Percentiles rank a stretch among this genome's conserved stretches.
phyloP scores from a whole-genome alignment of 75 land plant species.

The Pinus albicaulis region DNA sequence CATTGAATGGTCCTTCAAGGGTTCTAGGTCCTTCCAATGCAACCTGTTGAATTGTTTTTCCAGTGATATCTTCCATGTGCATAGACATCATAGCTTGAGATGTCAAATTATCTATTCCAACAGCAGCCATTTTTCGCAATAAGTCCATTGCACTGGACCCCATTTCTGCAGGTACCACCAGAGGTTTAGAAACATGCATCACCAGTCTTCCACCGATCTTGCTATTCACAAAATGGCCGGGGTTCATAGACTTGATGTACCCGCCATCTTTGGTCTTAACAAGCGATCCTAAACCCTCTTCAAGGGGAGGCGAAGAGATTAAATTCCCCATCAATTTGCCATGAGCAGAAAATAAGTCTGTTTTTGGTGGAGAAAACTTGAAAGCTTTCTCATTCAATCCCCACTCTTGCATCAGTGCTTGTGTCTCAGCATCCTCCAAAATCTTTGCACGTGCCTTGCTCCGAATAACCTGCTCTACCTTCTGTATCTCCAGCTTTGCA shows the following conservation, averaged over 20 bases:
- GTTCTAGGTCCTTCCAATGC: conserved; percentile 13
- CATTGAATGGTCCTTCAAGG: background rate
- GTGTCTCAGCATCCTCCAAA: conserved; percentile 33
- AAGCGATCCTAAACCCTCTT: conserved; percentile 11
- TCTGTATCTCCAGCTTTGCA: conserved; percentile 9
- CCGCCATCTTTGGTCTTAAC: conserved; percentile 27
- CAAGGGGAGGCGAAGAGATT: conserved; percentile 23
- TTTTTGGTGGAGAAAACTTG: conserved; percentile 3
- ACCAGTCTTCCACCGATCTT: conserved; percentile 21
- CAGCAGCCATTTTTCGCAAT: conserved; percentile 24
- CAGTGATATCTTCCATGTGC: conserved; percentile 28
- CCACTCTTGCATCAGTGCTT: conserved; percentile 30
- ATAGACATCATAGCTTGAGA: conserved; percentile 28
- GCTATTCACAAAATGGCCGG: conserved; percentile 15
- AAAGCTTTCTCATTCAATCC: conserved; percentile 21
- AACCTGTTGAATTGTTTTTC: conserved; percentile 19
- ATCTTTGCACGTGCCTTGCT: conserved; percentile 33
- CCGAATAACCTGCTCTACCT: conserved; percentile 8
- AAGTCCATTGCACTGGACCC: conserved; percentile 27
- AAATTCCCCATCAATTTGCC: conserved; percentile 52
- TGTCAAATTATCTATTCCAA: conserved; percentile 21
- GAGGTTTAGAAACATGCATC: conserved; percentile 32
- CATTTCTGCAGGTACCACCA: conserved; percentile 27
- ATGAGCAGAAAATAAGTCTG: background rate
- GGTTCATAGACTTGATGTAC: conserved; percentile 23